Base-by-base conservation (phyloP, 345 rosid genomes). In the Cardamine chenopodiifolia region DNA sequence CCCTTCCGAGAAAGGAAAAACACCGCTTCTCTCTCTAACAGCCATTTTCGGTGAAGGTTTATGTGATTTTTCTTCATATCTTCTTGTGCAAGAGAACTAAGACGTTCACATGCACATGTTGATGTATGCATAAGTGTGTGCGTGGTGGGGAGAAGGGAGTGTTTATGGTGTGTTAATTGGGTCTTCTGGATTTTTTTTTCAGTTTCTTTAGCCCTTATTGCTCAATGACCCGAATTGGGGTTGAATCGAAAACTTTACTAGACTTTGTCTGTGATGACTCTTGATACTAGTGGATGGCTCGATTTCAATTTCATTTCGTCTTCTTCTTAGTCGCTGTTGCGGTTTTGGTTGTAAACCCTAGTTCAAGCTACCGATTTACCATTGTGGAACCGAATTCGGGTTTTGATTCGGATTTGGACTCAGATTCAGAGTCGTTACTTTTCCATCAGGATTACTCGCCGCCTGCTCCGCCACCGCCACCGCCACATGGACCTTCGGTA, bases 381-480 rank as follows among this genome's bases (percentile, higher is more conserved):
- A 58, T 79, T 70, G 71, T 77, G 59, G 89, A 82, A 77, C 85
- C 76, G 34, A 84, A 81, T 81, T 68, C 85, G 64, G 71, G 54
- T 64, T 64, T 17, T 18, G 80, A 64, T 28, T 82, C 85, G 42
- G 54, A 57, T 70, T 63, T 76, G 50, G 87, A 83, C 80, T 80
- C 75, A 48, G 91, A 82, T 79, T 68, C 84, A 12, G 74, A 73
- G 66, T 68, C 68, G 48, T 40, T 84, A 7, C 75, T 87, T 56
- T 88, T 81, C 72, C 92, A 88, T 66, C 97, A 90, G 82, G 99
- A 95, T 75, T 95, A 95, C 85, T 87, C 99, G 0, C 99, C 99
- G 1, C 98, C 98, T 7, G 82, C 99, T 20, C 99, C 99, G 5
- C 98, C 98, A 0, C 99, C 99, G 0, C 98, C 98, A 18, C 98